These are phyloP conservation scores for Mercurialis annua DNA, from an alignment of 345 rosid genomes.

Conservation along the genomic window DNA sequence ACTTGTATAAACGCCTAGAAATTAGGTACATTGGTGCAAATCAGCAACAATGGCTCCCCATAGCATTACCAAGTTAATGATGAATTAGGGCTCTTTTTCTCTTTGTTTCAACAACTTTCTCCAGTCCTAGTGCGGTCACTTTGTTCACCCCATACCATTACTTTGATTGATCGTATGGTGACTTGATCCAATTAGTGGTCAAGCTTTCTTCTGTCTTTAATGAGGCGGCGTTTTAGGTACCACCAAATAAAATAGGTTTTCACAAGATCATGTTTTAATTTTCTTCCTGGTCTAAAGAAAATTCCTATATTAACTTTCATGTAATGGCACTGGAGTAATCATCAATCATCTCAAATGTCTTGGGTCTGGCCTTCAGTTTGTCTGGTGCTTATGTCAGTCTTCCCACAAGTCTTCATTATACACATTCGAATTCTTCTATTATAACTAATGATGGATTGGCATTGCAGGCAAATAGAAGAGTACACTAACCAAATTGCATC, in stretches of 20 bases:
- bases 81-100: too few species aligned
- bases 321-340: neutral
- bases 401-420: neutral
- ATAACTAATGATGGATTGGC: slow-evolving; percentile 8
- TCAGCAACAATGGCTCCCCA: neutral
- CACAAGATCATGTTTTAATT: neutral
- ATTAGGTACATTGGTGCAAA: neutral
- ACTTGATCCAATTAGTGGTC: neutral
- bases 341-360: neutral
- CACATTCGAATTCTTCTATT: neutral
- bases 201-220: neutral
- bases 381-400: neutral
- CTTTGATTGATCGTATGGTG: neutral
- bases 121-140: too few species aligned
- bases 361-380: neutral
- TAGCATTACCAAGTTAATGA: too few species aligned
- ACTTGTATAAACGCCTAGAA: neutral
- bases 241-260: neutral
- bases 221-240: neutral
- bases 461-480: slow-evolving; percentile 66
- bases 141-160: neutral
- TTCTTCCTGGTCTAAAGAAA: neutral
- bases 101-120: too few species aligned
- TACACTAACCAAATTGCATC: slow-evolving; percentile 50
- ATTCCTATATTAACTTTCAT: neutral